A percentile compares a stretch with the other conserved stretches of the same genome.
phyloP scores from a whole-genome alignment of 768 basidiomycete species.

The Sarcomyxa edulis region DNA sequence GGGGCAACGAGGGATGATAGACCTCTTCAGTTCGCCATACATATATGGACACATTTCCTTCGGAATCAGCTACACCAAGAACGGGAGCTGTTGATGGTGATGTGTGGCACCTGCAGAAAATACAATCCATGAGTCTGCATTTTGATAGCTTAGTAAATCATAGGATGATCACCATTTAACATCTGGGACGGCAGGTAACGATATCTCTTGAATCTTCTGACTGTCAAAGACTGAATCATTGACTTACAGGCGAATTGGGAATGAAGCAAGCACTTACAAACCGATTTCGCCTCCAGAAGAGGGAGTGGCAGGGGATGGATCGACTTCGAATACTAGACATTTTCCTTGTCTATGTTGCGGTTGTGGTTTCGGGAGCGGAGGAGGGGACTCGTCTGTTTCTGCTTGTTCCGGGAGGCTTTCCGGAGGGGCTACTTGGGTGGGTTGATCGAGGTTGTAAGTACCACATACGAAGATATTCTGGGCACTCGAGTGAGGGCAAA shows the following conservation, averaged over 20 bases:
- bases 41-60: slow-evolving; percentile 70
- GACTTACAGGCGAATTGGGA: background rate
- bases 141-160: background rate
- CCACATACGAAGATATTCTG: slow-evolving; percentile 77
- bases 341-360: slow-evolving; percentile 55
- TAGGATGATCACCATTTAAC: slow-evolving; percentile 78
- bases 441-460: slow-evolving; percentile 75
- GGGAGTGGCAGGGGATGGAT: too few species aligned
- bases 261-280: too few species aligned
- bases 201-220: slow-evolving; percentile 58
- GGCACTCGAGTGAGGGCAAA: slow-evolving; percentile 66
- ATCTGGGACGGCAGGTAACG: slow-evolving; percentile 81
- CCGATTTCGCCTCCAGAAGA: too few species aligned
- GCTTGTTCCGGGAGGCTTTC: slow-evolving; percentile 7
- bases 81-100: slow-evolving; percentile 33
- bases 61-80: slow-evolving; percentile 79
- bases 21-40: slow-evolving; percentile 47
- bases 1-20: background rate
- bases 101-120: slow-evolving; percentile 53
- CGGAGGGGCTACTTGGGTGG: slow-evolving; percentile 1
- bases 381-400: slow-evolving; percentile 9
- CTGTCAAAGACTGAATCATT: too few species aligned
- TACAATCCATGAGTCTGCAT: background rate
- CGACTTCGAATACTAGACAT: slow-evolving; percentile 66
- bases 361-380: slow-evolving; percentile 5